These are phyloP conservation scores for Hypoxylon sp. DNA, from an alignment of 2,329 filamentous ascomycete genomes.

Conservation along the genomic window DNA sequence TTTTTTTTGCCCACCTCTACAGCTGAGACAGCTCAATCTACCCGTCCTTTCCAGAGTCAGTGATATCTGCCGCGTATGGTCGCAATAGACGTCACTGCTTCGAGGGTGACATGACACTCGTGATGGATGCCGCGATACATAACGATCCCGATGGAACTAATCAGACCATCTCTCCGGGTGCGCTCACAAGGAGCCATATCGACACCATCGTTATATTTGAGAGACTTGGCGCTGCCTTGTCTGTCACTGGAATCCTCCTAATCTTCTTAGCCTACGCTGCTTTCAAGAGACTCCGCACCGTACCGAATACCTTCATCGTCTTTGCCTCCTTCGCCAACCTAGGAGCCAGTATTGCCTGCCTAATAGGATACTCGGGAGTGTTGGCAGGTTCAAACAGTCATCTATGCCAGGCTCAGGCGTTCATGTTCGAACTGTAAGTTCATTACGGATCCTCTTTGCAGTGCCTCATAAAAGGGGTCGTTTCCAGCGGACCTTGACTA, in stretches of 20 bases:
- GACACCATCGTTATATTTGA: constrained; percentile 63
- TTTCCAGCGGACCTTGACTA: constrained; percentile 9
- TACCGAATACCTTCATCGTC: constrained; percentile 73
- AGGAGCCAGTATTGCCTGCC: constrained; percentile 73
- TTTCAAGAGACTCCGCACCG: constrained; percentile 67
- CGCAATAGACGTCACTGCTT: neutral
- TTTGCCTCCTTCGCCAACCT: constrained; percentile 72
- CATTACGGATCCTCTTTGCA: neutral
- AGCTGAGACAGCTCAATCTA: neutral
- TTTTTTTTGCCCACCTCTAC: neutral
- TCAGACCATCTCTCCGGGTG: neutral
- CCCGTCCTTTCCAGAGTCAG: neutral
- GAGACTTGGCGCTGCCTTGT: constrained; percentile 66
- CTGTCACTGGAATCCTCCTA: constrained; percentile 63
- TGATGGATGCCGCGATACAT: constrained; percentile 24
- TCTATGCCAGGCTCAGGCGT: constrained; percentile 73
- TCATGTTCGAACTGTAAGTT: constrained; percentile 76
- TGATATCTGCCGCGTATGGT: neutral
- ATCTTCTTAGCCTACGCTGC: constrained; percentile 66
- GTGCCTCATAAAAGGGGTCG: neutral
- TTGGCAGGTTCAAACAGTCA: constrained; percentile 63
- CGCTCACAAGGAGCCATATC: constrained; percentile 53
- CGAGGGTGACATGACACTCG: constrained; percentile 4
- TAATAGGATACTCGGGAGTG: constrained; percentile 78
- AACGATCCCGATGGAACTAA: constrained; percentile 27